These are phyloP conservation scores for Scedosporium boydii DNA, from an alignment of 2,329 filamentous ascomycete genomes.

Conservation along the genomic window DNA sequence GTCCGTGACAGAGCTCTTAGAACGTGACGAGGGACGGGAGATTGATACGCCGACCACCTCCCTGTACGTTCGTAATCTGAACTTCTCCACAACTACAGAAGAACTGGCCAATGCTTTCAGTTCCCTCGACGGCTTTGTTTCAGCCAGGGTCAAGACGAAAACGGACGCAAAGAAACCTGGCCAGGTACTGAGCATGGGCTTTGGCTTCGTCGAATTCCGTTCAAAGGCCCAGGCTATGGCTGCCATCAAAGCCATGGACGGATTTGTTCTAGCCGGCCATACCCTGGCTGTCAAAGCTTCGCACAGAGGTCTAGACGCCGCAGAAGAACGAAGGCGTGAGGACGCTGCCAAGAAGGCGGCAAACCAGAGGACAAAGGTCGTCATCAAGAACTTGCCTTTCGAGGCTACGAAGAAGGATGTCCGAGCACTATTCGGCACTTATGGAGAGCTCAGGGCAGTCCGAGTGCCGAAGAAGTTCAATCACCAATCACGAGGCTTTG, in stretches of 20 bases:
- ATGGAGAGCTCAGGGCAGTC: slow-evolving; percentile 86
- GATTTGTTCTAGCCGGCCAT: slow-evolving; percentile 77
- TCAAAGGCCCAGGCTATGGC: slow-evolving; percentile 68
- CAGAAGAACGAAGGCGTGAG: slow-evolving; percentile 73
- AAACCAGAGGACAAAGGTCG: slow-evolving; percentile 75
- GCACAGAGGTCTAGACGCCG: slow-evolving; percentile 78
- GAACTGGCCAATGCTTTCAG: slow-evolving; percentile 69
- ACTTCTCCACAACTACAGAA: slow-evolving; percentile 77
- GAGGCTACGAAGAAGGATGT: slow-evolving; percentile 91
- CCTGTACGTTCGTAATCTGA: slow-evolving; percentile 87
- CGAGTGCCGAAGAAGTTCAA: slow-evolving; percentile 94
- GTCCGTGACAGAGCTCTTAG: slow-evolving; percentile 60
- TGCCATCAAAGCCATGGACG: slow-evolving; percentile 79
- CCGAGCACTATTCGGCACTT: slow-evolving; percentile 72
- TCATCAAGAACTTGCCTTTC: slow-evolving; percentile 98
- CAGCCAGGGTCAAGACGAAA: slow-evolving; percentile 87
- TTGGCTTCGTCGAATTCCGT: slow-evolving; percentile 86
- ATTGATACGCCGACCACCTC: slow-evolving; percentile 59
- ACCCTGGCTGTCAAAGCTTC: slow-evolving; percentile 77
- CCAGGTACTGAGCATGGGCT: slow-evolving; percentile 90
- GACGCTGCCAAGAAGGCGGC: slow-evolving; percentile 75
- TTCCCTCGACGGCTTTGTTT: slow-evolving; percentile 77
- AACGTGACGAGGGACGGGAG: slow-evolving; percentile 41
- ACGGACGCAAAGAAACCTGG: slow-evolving; percentile 83
- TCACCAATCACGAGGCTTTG: slow-evolving; percentile 79